These are phyloP conservation scores for Astraeus odoratus DNA, from an alignment of 768 basidiomycete genomes.

Conservation along the genomic window DNA sequence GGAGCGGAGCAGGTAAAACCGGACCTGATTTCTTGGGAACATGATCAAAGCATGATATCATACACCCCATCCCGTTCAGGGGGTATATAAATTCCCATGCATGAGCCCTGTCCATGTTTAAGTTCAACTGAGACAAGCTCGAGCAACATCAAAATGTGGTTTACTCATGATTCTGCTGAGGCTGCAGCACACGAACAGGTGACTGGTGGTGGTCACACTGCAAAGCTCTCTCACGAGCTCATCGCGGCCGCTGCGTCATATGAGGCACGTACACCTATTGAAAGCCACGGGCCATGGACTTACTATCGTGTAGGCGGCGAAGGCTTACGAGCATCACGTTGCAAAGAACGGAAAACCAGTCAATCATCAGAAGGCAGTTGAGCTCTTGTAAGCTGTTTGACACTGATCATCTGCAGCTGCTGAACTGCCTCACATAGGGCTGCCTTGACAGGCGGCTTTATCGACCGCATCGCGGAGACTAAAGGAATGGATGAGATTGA, in stretches of 20 bases:
- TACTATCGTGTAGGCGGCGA: conserved; percentile 20
- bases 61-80: too few relatives aligned
- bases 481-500: conserved; percentile 18
- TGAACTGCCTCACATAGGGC: conserved; percentile 11
- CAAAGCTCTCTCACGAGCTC: conserved; percentile 21
- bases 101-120: too few relatives aligned
- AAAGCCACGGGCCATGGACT: not conserved
- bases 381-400: conserved; percentile 17
- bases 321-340: conserved; percentile 22
- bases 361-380: conserved; percentile 17
- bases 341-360: conserved; percentile 13
- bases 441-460: conserved; percentile 17
- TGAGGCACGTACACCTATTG: conserved; percentile 8
- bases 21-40: too few relatives aligned
- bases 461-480: conserved; percentile 21
- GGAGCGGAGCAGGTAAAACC: too few relatives aligned
- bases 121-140: not conserved
- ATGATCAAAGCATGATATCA: too few relatives aligned
- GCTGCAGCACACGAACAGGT: conserved; percentile 17
- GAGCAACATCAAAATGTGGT: conserved; percentile 15
- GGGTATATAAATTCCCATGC: too few relatives aligned
- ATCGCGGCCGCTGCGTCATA: conserved; percentile 24
- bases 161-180: conserved; percentile 17
- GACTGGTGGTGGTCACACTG: conserved; percentile 9
- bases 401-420: not conserved